Evolutionary conservation across 768 basidiomycete species (phyloP).

Genomic region (Cystofilobasidium macerans): DNA sequence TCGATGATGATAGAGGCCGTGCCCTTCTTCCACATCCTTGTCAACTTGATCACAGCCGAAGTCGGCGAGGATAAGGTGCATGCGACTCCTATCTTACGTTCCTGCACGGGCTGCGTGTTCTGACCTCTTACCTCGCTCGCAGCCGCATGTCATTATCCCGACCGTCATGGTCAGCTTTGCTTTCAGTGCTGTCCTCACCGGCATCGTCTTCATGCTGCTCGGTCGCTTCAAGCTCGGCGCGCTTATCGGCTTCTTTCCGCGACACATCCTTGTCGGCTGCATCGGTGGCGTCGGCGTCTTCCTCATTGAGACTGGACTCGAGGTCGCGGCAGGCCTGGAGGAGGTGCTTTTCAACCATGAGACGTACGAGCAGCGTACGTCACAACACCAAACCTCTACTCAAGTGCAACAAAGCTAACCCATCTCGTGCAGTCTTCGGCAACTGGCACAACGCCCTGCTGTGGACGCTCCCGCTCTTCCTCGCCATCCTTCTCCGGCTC

Average conservation of each 20-base stretch:
- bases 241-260: constrained; percentile 87
- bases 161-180: constrained; percentile 85
- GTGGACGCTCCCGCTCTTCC: constrained; percentile 66
- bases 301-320: constrained; percentile 75
- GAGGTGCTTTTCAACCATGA: constrained; percentile 58
- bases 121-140: neutral
- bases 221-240: constrained; percentile 71
- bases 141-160: constrained; percentile 59
- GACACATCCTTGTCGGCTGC: constrained; percentile 55
- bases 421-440: constrained; percentile 51
- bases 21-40: constrained; percentile 91
- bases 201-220: constrained; percentile 72
- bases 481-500: constrained; percentile 65
- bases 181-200: constrained; percentile 74
- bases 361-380: constrained; percentile 34
- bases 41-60: constrained; percentile 57
- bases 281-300: constrained; percentile 96
- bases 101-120: neutral
- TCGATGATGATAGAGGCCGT: constrained; percentile 71
- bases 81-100: neutral
- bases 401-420: neutral
- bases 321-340: constrained; percentile 67
- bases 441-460: constrained; percentile 53
- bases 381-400: no score
- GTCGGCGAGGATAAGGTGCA: constrained; percentile 57